A percentile compares a stretch with the other conserved stretches of the same genome.
These are phyloP conservation scores for Paecilomyces dactylethromorphus DNA, from an alignment of 2,329 filamentous ascomycete genomes.

Conservation along the genomic window DNA sequence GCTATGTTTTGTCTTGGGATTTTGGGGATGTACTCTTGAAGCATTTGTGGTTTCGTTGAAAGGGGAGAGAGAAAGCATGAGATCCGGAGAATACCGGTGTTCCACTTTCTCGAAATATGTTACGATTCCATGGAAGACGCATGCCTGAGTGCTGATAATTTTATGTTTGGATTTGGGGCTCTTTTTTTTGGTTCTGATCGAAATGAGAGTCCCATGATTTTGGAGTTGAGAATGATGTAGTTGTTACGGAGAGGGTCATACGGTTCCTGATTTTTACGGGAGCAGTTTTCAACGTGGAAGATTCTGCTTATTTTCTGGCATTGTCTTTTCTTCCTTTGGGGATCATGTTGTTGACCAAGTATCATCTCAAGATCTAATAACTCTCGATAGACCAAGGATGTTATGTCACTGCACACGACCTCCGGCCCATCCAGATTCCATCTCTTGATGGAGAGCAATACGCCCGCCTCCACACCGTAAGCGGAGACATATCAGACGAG, in stretches of 20 bases:
- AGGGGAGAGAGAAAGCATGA: no score
- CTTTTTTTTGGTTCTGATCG: no score
- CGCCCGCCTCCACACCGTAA: constrained; percentile 33
- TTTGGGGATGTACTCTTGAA: no score
- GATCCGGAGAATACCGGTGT: no score
- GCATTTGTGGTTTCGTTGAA: no score
- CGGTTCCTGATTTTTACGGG: no score
- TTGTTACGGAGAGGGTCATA: not conserved
- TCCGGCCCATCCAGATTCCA: constrained; percentile 29
- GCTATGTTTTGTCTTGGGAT: no score
- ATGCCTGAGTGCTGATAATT: no score
- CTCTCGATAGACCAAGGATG: constrained; percentile 42
- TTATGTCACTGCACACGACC: constrained; percentile 49
- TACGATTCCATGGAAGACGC: no score
- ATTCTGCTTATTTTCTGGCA: not conserved
- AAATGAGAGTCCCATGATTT: not conserved
- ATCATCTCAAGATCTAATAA: not conserved
- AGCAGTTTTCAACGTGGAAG: no score
- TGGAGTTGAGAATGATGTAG: not conserved
- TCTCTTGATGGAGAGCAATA: constrained; percentile 20
- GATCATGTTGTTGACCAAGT: not conserved
- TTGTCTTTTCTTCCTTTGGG: not conserved
- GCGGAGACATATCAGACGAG: constrained; percentile 46
- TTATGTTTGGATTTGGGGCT: no score
- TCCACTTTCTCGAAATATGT: no score